These are phyloP conservation scores for Pseudodiploospora longispora DNA, from an alignment of 2,329 filamentous ascomycete species.

Conservation along the genomic window DNA sequence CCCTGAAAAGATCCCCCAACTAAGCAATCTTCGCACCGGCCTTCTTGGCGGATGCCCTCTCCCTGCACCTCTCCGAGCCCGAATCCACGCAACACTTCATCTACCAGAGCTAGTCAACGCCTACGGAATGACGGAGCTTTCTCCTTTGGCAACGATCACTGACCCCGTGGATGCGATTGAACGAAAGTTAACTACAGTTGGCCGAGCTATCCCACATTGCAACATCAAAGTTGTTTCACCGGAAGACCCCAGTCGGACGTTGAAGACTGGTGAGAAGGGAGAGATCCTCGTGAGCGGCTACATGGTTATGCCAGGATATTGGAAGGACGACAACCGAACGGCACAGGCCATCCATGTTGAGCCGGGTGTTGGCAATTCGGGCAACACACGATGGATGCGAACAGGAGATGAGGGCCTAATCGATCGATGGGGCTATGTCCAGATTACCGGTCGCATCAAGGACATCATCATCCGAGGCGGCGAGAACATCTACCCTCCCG, in stretches of 20 bases:
- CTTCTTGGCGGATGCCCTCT: too few relatives aligned
- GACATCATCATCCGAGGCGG: slow-evolving; percentile 82
- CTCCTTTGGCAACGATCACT: too few relatives aligned
- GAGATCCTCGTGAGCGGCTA: slow-evolving; percentile 4
- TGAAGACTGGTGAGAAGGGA: slow-evolving; percentile 1
- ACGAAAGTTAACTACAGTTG: neutral
- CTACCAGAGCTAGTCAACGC: too few relatives aligned
- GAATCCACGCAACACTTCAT: too few relatives aligned
- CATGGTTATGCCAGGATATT: slow-evolving; percentile 3
- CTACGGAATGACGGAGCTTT: too few relatives aligned
- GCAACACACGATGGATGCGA: slow-evolving; percentile 56
- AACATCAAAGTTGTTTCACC: neutral
- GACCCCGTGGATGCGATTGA: too few relatives aligned
- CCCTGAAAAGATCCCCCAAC: too few relatives aligned
- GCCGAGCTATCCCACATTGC: slow-evolving; percentile 3
- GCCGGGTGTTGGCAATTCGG: too few relatives aligned
- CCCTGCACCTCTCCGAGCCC: too few relatives aligned
- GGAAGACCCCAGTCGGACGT: slow-evolving; percentile 1
- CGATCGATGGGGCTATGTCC: slow-evolving; percentile 66
- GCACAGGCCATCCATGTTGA: neutral
- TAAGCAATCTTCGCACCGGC: too few relatives aligned
- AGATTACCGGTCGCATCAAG: slow-evolving; percentile 76
- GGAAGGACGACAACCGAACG: neutral
- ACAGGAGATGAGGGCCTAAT: slow-evolving; percentile 78
- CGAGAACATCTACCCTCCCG: slow-evolving; percentile 81